phyloP scores from a whole-genome alignment of 768 basidiomycete genomes.

The Tylopilus felleus region DNA sequence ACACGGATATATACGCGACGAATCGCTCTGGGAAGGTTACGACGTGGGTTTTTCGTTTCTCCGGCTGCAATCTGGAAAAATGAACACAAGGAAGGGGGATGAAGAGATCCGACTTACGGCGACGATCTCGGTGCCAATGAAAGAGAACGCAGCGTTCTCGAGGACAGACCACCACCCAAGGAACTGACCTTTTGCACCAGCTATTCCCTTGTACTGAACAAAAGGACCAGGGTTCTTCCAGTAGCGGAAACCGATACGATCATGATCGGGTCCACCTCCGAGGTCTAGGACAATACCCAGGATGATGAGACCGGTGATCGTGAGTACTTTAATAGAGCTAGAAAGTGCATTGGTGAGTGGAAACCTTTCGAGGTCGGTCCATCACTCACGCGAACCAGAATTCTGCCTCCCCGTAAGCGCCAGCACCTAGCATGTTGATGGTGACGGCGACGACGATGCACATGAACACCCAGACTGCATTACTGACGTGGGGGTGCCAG shows the following conservation, averaged over 20 bases:
- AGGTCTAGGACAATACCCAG: constrained; percentile 76
- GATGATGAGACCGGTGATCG: no score
- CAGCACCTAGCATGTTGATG: constrained; percentile 78
- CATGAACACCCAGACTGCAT: constrained; percentile 78
- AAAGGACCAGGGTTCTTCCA: no score
- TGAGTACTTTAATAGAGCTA: no score
- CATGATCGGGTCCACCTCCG: constrained; percentile 83
- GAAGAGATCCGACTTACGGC: constrained; percentile 56
- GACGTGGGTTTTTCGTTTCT: constrained; percentile 84
- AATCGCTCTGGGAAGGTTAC: constrained; percentile 55
- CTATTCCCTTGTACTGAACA: no score
- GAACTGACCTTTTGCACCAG: no score
- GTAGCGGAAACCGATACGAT: constrained; percentile 57
- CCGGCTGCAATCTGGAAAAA: constrained; percentile 70
- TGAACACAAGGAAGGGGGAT: constrained; percentile 1
- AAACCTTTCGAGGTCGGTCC: not conserved
- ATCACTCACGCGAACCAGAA: constrained; percentile 70
- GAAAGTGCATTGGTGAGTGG: not conserved
- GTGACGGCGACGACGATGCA: constrained; percentile 76
- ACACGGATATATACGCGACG: constrained; percentile 72
- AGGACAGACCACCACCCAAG: constrained; percentile 67
- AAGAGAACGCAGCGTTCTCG: constrained; percentile 90
- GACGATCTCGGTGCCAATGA: constrained; percentile 92
- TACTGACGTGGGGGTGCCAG: constrained; percentile 56
- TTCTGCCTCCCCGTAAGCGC: constrained; percentile 81